Base-by-base conservation (phyloP, 768 basidiomycete species). In the Gyrodon lividus region DNA sequence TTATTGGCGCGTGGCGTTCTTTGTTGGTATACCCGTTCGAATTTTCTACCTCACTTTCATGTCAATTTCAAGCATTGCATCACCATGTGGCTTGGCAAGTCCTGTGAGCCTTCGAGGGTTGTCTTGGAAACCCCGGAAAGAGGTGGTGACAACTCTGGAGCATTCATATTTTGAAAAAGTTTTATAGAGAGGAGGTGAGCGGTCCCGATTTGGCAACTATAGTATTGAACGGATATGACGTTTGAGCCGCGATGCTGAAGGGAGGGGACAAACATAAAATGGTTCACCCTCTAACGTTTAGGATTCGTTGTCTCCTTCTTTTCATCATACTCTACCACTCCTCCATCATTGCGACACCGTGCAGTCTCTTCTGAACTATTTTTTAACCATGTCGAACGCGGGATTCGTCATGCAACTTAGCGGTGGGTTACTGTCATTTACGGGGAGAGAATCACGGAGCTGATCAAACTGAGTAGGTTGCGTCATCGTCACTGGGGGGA, bases 401-500 rank as follows among this genome's bases (percentile, higher is more conserved):
- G 63, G 58, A 2, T 55, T 65, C 26, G 33, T 48, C 4, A 57
- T 71, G 51, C 59, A 58, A 13, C 60, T 75, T 8, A 7, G 51
- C 1, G 69, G 74, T 75, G 26, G 20, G 69, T 58, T 3, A 9
- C 16, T 4, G 40, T 9, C 5, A 5, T 5, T 5, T 22, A 24
- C 19, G 10, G 12, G 9, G 4, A 6, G 3, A 5, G 28, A 2
- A 2, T 19, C 5, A 2, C 35, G 23, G 10, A 7, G 22, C 35
- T 26, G 23, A 19, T 14, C 31, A 12, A 9, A 1, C 4, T 17
- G n/a, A 76, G 64, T 8, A 74, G 79, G 63, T 0, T 76, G 75
- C 42, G 67, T 79, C 48, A 74, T 86, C 28, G 74, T 86, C 41
- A 85, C 85, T 0, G 84, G 84, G 3, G 82, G 82, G 2, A 82